A percentile compares a stretch with the other conserved stretches of the same genome.
phyloP scores from a whole-genome alignment of 2,329 filamentous ascomycete species.

The Monilinia fructicola region DNA sequence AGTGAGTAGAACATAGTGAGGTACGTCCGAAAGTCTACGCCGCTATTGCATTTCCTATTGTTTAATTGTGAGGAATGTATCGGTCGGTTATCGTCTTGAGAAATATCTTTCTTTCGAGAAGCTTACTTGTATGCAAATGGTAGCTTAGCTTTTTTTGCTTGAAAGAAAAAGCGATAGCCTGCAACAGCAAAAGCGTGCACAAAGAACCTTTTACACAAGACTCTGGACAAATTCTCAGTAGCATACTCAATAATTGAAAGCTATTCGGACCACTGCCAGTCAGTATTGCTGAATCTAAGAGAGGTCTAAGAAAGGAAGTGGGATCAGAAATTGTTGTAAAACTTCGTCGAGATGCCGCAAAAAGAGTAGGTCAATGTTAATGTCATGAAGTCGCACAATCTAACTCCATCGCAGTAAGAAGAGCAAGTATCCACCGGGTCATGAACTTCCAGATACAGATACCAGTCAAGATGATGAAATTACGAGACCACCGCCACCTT shows the following conservation, averaged over 20 bases:
- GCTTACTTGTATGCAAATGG: slow-evolving; percentile 15
- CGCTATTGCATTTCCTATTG: background rate
- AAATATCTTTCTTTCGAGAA: slow-evolving; percentile 1
- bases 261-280: background rate
- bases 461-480: background rate
- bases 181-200: slow-evolving; percentile 3
- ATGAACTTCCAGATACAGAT: background rate
- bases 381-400: background rate
- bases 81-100: background rate
- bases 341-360: background rate
- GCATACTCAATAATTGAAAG: background rate
- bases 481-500: background rate
- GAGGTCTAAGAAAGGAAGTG: slow-evolving; percentile 1
- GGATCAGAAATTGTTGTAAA: background rate
- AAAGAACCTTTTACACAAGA: slow-evolving; percentile 4
- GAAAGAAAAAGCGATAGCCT: background rate
- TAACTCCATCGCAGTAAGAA: background rate
- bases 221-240: background rate
- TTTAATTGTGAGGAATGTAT: slow-evolving; percentile 11
- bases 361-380: background rate
- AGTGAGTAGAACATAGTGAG: background rate
- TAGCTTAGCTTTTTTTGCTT: slow-evolving; percentile 2
- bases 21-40: background rate
- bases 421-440: background rate
- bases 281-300: background rate